Evolutionary conservation across 2,329 filamentous ascomycete species (phyloP), one percentile per base, ranked within the genome.

Genomic region (Coniochaeta sp.): DNA sequence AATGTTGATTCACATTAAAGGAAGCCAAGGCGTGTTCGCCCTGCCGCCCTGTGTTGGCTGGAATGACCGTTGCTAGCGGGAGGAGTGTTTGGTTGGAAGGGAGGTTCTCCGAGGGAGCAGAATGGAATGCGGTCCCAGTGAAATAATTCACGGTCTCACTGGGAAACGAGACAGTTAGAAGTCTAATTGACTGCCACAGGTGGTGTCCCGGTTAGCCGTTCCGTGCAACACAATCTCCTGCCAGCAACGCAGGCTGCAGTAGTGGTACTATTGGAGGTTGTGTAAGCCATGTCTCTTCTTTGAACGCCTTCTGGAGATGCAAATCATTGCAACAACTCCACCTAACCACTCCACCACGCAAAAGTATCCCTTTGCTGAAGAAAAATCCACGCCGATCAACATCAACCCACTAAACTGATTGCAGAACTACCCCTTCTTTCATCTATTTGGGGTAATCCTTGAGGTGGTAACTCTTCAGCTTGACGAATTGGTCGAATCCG

Each of bases 401-500:
- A 24, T n/a, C n/a, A n/a, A n/a, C n/a, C n/a, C 38, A 26, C 38
- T 26, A 6, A 22, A 22, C n/a, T 26, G 26, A 42, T 42, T 42
- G 20, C 18, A 14, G 20, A 24, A 26, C n/a, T 26, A 42, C 38
- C 38, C 38, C 20, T 40, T 42, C 38, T 45, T n/a, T n/a, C n/a
- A n/a, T n/a, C 56, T 74, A 82, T 70, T 83, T 84, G 42, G 82
- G 81, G 63, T 85, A 83, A 57, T 95, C 83, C 74, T 96, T 96
- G 66, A 96, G 67, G 69, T 97, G 92, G 69, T 87, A 95, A 76
- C 89, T 96, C 84, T 96, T 96, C 62, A 96, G 78, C 78, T 94
- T 95, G 65, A 95, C 86, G 65, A 96, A 97, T 66, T 95, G 89
- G 61, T 96, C 92, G 65, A 95, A 97, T 10, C 92, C 92, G 63